Percentiles rank a stretch among this genome's conserved stretches.
Conservation (phyloP, 768 basidiomycete genomes). For the Panaeolus cyanescens region DNA sequence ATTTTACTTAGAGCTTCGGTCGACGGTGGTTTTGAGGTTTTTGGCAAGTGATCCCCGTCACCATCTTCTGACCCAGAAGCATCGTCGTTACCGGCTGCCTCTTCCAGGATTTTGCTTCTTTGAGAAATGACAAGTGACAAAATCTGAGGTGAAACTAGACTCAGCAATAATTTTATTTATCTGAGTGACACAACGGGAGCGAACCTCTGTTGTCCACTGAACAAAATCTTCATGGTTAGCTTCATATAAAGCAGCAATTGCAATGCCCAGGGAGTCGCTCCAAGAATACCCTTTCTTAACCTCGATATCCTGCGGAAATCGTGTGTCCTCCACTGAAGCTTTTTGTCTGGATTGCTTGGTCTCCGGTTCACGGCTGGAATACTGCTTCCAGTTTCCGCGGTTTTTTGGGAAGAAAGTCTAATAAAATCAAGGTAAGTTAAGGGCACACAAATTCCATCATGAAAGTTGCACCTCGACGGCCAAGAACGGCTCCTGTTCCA, state of each 20-base stretch:
- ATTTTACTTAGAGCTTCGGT: conserved; percentile 69
- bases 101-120: conserved; percentile 61
- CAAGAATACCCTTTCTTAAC: conserved; percentile 88
- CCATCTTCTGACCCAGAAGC: conserved; percentile 34
- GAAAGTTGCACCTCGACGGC: conserved; percentile 78
- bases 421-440: conserved; percentile 10
- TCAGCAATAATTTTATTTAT: not conserved
- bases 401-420: conserved; percentile 92
- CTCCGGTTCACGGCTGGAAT: conserved; percentile 75
- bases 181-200: conserved; percentile 24
- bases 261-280: conserved; percentile 90
- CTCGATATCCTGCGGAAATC: conserved; percentile 66
- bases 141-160: conserved; percentile 44
- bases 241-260: conserved; percentile 72
- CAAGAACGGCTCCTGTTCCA: conserved; percentile 82
- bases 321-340: conserved; percentile 41
- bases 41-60: conserved; percentile 26
- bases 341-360: conserved; percentile 35
- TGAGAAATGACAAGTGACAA: conserved; percentile 59
- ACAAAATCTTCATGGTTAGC: conserved; percentile 64
- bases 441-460: conserved; percentile 7
- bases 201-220: conserved; percentile 81
- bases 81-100: conserved; percentile 48
- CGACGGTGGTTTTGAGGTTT: conserved; percentile 52
- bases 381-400: conserved; percentile 83